These are phyloP conservation scores for Flammula alnicola DNA, from an alignment of 1,284 basidiomycete species.

Conservation along the genomic window DNA sequence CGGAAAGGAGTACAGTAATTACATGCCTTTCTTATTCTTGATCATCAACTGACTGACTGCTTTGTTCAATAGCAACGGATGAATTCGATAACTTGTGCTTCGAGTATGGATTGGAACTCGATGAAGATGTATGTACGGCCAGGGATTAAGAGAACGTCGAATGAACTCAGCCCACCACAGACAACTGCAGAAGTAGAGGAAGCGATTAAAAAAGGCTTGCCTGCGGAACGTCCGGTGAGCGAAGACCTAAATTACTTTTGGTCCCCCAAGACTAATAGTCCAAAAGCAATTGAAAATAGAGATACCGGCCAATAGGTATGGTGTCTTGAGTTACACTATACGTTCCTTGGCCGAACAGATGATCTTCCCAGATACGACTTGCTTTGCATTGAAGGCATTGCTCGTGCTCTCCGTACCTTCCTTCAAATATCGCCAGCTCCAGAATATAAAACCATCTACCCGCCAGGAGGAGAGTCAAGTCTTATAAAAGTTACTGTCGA, in stretches of 20 bases:
- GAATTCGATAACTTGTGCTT: slow-evolving; percentile 97
- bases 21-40: not conserved
- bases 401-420: slow-evolving; percentile 88
- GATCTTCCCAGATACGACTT: slow-evolving; percentile 87
- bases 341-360: slow-evolving; percentile 15
- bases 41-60: slow-evolving; percentile 13
- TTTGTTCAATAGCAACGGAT: slow-evolving; percentile 68
- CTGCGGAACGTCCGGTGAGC: slow-evolving; percentile 80
- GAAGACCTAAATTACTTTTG: not conserved
- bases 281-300: slow-evolving; percentile 96
- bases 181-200: slow-evolving; percentile 90
- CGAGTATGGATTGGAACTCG: slow-evolving; percentile 96
- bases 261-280: slow-evolving; percentile 8
- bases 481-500: slow-evolving; percentile 73
- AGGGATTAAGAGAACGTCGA: not conserved
- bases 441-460: slow-evolving; percentile 72
- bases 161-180: slow-evolving; percentile 42
- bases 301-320: slow-evolving; percentile 90
- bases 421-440: slow-evolving; percentile 76
- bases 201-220: slow-evolving; percentile 79
- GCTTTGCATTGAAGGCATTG: slow-evolving; percentile 96
- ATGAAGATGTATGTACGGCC: slow-evolving; percentile 83
- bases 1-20: slow-evolving; percentile 81
- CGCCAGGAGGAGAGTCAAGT: slow-evolving; percentile 64
- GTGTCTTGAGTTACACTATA: slow-evolving; percentile 1